Base-by-base conservation (phyloP, 2,329 filamentous ascomycete species). In the Sporothrix pseudoabietina region DNA sequence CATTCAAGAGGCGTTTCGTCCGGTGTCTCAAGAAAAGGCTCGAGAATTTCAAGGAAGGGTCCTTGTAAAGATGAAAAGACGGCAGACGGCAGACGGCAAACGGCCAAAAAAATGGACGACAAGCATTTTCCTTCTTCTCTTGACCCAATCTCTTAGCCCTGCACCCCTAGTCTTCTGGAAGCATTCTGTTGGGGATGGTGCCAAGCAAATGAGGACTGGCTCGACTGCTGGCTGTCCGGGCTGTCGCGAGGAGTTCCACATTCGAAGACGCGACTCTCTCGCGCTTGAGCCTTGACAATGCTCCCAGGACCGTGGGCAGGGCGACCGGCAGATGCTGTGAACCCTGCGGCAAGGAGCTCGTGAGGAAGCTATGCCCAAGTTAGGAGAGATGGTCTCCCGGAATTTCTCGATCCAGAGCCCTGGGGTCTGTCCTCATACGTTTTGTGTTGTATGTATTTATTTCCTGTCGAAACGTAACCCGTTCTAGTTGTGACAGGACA, bases 131-230 rank as follows among this genome's bases (percentile, higher is more conserved):
- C 3, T 35, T 3, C 35, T 35, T 35, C 35, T 35, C 35, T 35
- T 35, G 4, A 8, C 35, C 35, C 35, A 35, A 35, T 35, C 35
- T 35, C 35, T 35, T 35, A 35, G 35, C 14, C 39, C 10, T 65
- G 19, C 4, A 30, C 22, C 35, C 22, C 39, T 66, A n/a, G 9
- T 12, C 41, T 66, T 66, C 61, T 66, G 41, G 61, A 66, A 66
- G 61, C 39, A 66, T 66, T 66, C 61, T 66, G 61, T 47, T 26
- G 22, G 61, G 61, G 22, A 66, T 3, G 22, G 14, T 66, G 63
- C 63, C 63, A 66, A 66, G 63, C 22, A 49, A 66, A 19, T 49
- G 22, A 49, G 63, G 35, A 35, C 35, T 8, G 35, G 35, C 35
- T 35, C 35, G 35, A 35, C 35, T 8, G 35, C 35, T 26, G 26